These are phyloP conservation scores for Raphanus sativus DNA, from an alignment of 345 rosid species.

Conservation along the genomic window DNA sequence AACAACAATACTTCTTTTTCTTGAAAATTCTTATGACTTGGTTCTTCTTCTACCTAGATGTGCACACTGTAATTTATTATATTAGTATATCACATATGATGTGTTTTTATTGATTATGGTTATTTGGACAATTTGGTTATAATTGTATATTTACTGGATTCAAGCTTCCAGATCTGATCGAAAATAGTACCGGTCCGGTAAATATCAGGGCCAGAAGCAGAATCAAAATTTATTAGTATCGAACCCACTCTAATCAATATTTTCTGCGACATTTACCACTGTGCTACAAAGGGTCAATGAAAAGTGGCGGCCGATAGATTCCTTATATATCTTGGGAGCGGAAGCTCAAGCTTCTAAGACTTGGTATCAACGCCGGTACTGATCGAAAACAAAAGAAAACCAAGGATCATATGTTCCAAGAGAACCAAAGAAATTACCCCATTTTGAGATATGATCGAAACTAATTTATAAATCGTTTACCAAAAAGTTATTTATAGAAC, in stretches of 20 bases:
- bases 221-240: too few species aligned
- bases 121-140: neutral
- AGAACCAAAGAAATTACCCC: too few species aligned
- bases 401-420: too few species aligned
- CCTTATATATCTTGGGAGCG: too few species aligned
- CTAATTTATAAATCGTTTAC: too few species aligned
- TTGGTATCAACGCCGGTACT: neutral
- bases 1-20: slow-evolving; percentile 15
- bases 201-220: too few species aligned
- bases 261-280: too few species aligned
- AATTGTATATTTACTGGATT: slow-evolving; percentile 12
- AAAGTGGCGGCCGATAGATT: too few species aligned
- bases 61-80: neutral
- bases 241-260: too few species aligned
- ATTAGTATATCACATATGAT: neutral
- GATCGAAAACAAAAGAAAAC: slow-evolving; percentile 12
- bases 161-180: slow-evolving; percentile 31
- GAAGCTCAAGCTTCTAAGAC: slow-evolving; percentile 20
- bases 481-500: too few species aligned
- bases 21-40: neutral
- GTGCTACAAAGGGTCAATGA: too few species aligned
- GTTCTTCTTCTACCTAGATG: neutral
- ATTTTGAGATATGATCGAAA: too few species aligned
- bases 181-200: neutral
- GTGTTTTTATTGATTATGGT: neutral